phyloP scores from a whole-genome alignment of 768 basidiomycete genomes.

The Postia placenta region DNA sequence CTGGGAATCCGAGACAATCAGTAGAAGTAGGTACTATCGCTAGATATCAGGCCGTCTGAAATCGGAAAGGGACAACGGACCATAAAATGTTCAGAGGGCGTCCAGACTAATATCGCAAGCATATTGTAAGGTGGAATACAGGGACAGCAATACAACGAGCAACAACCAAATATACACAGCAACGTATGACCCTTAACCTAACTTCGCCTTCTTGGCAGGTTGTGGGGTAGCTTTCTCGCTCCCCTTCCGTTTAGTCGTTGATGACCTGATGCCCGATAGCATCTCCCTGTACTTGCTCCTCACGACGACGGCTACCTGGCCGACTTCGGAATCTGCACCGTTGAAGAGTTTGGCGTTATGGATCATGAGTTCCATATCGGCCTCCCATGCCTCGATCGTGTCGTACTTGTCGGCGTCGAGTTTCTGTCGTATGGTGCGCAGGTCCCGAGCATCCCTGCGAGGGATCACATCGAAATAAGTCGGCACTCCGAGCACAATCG shows the following conservation, averaged over 20 bases:
- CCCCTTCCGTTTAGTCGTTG: conserved; percentile 61
- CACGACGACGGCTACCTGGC: conserved; percentile 45
- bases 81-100: no score
- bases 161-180: background rate
- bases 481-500: conserved; percentile 74
- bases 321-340: conserved; percentile 75
- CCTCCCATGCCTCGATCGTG: conserved; percentile 70
- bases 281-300: conserved; percentile 50
- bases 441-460: conserved; percentile 80
- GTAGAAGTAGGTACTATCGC: no score
- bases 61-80: no score
- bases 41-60: no score
- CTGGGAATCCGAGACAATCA: no score
- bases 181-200: conserved; percentile 34
- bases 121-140: background rate
- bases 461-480: conserved; percentile 86
- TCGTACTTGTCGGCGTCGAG: conserved; percentile 82
- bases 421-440: conserved; percentile 74
- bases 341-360: conserved; percentile 89
- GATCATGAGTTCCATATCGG: conserved; percentile 84
- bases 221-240: conserved; percentile 57
- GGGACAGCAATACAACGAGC: background rate
- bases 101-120: background rate
- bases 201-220: conserved; percentile 55
- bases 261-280: conserved; percentile 40